phyloP scores from a whole-genome alignment of 2,329 filamentous ascomycete species.

The Venturia aucupariae region DNA sequence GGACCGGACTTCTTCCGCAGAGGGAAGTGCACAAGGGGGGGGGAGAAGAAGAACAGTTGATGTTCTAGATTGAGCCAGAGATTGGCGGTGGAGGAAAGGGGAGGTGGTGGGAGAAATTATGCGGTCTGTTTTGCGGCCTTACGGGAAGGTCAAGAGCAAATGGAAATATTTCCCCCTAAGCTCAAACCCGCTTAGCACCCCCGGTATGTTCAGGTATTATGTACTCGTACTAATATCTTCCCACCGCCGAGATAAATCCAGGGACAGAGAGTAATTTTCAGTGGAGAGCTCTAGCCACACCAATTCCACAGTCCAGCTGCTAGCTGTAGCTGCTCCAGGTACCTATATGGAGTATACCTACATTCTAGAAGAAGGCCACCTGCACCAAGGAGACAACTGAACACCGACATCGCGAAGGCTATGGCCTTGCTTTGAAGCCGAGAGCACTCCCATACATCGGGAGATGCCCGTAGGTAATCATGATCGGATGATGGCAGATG shows the following conservation, averaged over 20 bases:
- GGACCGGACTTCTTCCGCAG: background rate
- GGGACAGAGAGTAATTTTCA: background rate
- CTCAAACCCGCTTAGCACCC: no score
- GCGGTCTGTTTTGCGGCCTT: no score
- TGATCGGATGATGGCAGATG: background rate
- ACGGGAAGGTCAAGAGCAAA: background rate
- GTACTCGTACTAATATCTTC: background rate
- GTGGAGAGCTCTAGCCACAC: slow-evolving; percentile 1
- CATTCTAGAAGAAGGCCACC: no score
- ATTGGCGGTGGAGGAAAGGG: background rate
- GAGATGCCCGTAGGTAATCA: background rate
- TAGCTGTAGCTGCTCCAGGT: no score
- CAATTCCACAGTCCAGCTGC: background rate
- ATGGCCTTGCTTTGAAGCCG: background rate
- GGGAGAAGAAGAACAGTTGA: background rate
- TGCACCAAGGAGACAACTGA: background rate
- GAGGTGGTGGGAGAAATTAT: background rate
- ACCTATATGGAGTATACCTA: no score
- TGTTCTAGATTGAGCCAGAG: background rate
- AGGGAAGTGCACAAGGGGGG: background rate
- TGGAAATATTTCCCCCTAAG: background rate
- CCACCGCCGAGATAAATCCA: background rate
- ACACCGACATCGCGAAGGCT: background rate
- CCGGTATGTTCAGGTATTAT: no score
- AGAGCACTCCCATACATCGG: background rate